Evolutionary conservation across 768 basidiomycete genomes (phyloP), one percentile per base, ranked within the genome.

Genomic region (Mycena amicta): DNA sequence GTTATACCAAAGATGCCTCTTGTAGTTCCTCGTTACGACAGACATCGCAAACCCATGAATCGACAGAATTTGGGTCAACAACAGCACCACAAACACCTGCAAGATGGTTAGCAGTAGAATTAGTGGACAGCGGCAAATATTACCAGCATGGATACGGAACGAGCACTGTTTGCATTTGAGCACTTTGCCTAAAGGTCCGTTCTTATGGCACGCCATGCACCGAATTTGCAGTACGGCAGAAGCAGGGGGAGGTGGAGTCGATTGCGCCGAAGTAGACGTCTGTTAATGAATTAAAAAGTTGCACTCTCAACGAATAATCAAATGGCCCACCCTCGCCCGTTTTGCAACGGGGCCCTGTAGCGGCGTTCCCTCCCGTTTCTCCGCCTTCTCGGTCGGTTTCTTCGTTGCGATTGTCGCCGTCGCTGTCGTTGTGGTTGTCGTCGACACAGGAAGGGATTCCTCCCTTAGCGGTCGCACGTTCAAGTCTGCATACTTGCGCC

Each of bases 401-500:
- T 84, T 81, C 12, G 67, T 68, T 11, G 67, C 52, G 33, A 63
- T 63, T 49, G 69, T 67, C 63, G 74, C 73, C 27, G 75, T 72
- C 2, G 76, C 68, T 0, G 82, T 75, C 1, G 33, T 18, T 8
- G 8, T 18, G 8, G 33, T 18, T 18, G 33, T 18, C 11, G 20
- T 22, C 41, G 20, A 11, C 41, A 28, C 47, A 8, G 47, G 26
- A 49, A 82, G 66, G 1, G 82, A 76, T 46, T 91, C 90, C 56
- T 93, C 90, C 27, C 90, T 82, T 20, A 86, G 57, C 8, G 87
- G 86, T 40, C 90, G 80, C 25, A 90, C 86, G 64, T 88, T 92
- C 50, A 95, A 77, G 64, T 95, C 93, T 0, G 92, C 94, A 70
- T 97, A 97, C 73, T 95, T 97, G 65, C 94, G 80, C 89, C 93